Evolutionary conservation across 2,329 filamentous ascomycete genomes (phyloP).

Genomic region (Pochonia chlamydosporia): DNA sequence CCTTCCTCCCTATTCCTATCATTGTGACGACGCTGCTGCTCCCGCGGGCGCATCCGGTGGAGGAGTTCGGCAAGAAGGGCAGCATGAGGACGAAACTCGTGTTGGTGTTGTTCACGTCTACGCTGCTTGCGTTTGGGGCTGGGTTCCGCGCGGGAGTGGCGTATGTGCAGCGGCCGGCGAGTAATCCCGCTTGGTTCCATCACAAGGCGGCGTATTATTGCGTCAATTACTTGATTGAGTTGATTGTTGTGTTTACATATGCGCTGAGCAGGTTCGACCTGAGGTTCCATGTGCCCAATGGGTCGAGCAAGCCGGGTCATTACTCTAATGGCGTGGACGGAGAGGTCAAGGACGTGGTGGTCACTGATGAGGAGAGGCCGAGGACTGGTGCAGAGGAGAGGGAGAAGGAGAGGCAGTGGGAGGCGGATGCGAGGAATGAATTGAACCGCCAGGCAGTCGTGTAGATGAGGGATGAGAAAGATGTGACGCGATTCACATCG

Average conservation of each 20-base stretch:
- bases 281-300: slow-evolving; percentile 70
- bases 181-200: slow-evolving; percentile 63
- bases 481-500: too few relatives aligned
- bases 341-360: slow-evolving; percentile 17
- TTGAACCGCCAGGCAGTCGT: slow-evolving; percentile 7
- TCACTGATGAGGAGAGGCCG: slow-evolving; percentile 20
- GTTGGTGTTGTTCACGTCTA: slow-evolving; percentile 53
- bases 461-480: too few relatives aligned
- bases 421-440: slow-evolving; percentile 15
- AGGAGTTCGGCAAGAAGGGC: slow-evolving; percentile 51
- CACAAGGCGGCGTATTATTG: slow-evolving; percentile 69
- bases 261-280: slow-evolving; percentile 64
- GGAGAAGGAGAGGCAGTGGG: slow-evolving; percentile 17
- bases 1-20: slow-evolving; percentile 58
- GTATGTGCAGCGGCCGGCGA: slow-evolving; percentile 45
- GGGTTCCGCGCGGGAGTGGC: slow-evolving; percentile 58
- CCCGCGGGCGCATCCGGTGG: slow-evolving; percentile 38
- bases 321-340: slow-evolving; percentile 28
- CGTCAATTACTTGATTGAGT: slow-evolving; percentile 72
- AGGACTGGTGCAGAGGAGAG: slow-evolving; percentile 9
- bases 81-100: slow-evolving; percentile 60
- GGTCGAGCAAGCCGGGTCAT: slow-evolving; percentile 53
- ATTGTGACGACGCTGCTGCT: slow-evolving; percentile 45
- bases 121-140: slow-evolving; percentile 62
- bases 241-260: slow-evolving; percentile 64